Evolutionary conservation across 2,329 filamentous ascomycete species (phyloP), one percentile per base, ranked within the genome.

Genomic region (Claviceps pusilla): DNA sequence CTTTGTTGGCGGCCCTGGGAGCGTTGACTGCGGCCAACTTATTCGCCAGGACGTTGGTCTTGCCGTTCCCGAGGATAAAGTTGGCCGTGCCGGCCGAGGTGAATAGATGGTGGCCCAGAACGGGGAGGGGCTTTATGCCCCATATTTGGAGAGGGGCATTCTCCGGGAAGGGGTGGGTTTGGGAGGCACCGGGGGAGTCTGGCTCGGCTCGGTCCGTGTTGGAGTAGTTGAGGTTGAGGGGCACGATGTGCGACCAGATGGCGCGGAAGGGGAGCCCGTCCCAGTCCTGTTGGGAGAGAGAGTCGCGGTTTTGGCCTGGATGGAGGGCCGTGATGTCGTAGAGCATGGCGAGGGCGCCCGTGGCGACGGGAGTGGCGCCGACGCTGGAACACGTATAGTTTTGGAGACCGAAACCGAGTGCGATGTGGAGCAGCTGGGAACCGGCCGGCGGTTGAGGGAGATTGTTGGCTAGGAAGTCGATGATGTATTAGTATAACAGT

Each of bases 91-190:
- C 68, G 48, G 62, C 58, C 49, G 58, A 57, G 66, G 76, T 76
- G 73, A 88, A 88, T 75, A 74, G 86, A 73, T 89, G 85, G 61
- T 80, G 75, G 35, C 84, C 85, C 14, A 83, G 64, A 60, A 76
- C 73, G 50, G 69, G 66, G 6, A 77, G 56, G 2, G 63, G 58
- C 52, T 64, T 64, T 6, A 65, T 55, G 39, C 74, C 62, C 10
- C 61, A 57, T 53, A 80, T 65, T 52, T 68, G 60, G 3, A 70
- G 65, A 28, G 69, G 62, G 2, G 68, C 66, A 33, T 69, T 64
- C 28, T 66, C 58, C 47, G 68, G 67, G 59, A 78, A 78, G 2
- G 77, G 74, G n/a, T 69, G 60, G 7, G 69, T 62, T 50, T 69
- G 64, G n/a, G 71, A 70, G 45, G 75, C 74, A 51, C 71, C 72